A percentile compares a stretch with the other conserved stretches of the same genome.
Evolutionary conservation across 768 basidiomycete genomes (phyloP).

Genomic region (Dioszegia hungarica): DNA sequence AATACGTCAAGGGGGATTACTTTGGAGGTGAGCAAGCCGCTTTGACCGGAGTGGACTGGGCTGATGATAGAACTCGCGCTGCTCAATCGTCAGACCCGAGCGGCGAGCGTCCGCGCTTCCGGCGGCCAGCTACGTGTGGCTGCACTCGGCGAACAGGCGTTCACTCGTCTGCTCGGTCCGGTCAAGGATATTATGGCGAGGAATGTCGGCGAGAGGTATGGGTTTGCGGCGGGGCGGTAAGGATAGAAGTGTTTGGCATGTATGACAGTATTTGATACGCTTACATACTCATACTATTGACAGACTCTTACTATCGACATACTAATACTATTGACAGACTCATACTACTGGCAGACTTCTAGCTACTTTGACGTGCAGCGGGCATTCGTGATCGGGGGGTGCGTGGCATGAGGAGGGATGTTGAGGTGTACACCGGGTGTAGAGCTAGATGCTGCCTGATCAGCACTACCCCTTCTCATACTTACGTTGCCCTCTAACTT

Average conservation of each 20-base stretch:
- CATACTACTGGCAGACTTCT: too few species aligned
- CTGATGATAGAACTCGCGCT: conserved; percentile 71
- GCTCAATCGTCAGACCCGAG: conserved; percentile 79
- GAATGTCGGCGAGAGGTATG: conserved; percentile 67
- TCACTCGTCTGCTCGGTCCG: conserved; percentile 88
- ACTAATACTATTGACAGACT: too few species aligned
- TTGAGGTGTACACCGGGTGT: too few species aligned
- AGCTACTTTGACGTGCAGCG: too few species aligned
- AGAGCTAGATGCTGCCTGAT: too few species aligned
- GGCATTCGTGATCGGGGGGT: too few species aligned
- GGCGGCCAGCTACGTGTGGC: conserved; percentile 78
- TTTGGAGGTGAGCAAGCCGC: conserved; percentile 97
- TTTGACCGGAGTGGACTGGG: not conserved
- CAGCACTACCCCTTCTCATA: too few species aligned
- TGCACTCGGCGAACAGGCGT: conserved; percentile 84
- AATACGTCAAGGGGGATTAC: conserved; percentile 85
- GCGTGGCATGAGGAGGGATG: too few species aligned
- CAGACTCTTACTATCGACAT: too few species aligned
- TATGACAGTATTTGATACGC: too few species aligned
- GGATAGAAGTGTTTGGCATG: not conserved
- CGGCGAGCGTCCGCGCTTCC: conserved; percentile 89
- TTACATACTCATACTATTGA: too few species aligned
- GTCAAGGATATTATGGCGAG: conserved; percentile 84
- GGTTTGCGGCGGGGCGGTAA: conserved; percentile 28
- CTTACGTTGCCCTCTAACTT: too few species aligned